Base-by-base conservation (phyloP, 108 stramenopile genomes). In the Craspedostauros australis region DNA sequence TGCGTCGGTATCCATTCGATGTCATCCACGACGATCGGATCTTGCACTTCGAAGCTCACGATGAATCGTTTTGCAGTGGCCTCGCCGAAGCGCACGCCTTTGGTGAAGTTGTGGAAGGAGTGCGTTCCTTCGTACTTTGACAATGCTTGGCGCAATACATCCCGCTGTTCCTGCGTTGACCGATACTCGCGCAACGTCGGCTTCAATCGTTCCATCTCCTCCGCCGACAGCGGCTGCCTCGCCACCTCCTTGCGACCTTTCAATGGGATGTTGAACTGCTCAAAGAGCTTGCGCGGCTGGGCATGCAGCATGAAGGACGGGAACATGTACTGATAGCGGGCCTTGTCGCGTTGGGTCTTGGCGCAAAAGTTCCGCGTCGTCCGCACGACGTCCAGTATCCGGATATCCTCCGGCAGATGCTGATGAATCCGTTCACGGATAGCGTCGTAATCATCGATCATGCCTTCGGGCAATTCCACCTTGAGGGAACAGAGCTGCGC, bases 311-410 rank as follows among this genome's bases (percentile, higher is more conserved):
- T 62, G 62, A 75, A 95, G 24, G 91, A 84, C 19, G 99, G 99
- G 41, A 99, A 73, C 80, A 98, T 91, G 77, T 99, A 99, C 62
- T 94, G 89, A 75, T 99, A 99, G 27, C 93, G 64, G 5, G 97
- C 91, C 39, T 73, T 76, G 53, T 86, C 86, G 63, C 96, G 79
- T 51, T 76, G 73, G 0, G 86, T 94, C 46, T 91, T 89, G 32
- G 96, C 87, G 62, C 95, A 93, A 63, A 99, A 98, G 28, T 57
- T 60, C 46, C 88, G 79, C 15, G 84, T 82, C 0, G 80, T 75
- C 25, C 95, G 85, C 28, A 69, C 60, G 26, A 98, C 61, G 55
- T 89, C 93, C 49, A 95, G 40, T 16, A 94, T 64, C 12, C 76
- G 69, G 37, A 99, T 87, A 55, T 92, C 91, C 11, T 41, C 53